Conservation (phyloP, 495 filamentous ascomycete genomes). For the Parathielavia hyrcaniae region DNA sequence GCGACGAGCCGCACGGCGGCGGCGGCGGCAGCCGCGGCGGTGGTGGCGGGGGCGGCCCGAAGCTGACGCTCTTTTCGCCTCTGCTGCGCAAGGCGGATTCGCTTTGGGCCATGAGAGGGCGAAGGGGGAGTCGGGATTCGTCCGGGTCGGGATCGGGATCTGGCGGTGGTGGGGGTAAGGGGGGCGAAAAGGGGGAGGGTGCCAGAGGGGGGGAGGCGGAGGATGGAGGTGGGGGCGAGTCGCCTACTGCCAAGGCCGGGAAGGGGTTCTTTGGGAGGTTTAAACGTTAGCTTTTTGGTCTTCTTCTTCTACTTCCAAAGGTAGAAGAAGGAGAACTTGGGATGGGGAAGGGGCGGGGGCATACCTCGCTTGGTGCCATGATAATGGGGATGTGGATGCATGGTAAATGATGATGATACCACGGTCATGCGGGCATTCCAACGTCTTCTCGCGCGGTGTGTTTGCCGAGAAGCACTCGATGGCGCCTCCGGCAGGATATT, state of each 20-base stretch:
- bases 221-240: background rate
- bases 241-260: background rate
- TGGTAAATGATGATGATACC: background rate
- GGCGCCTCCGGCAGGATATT: too few relatives aligned
- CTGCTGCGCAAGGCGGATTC: slow-evolving; percentile 39
- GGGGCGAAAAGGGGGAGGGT: background rate
- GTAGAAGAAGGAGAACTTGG: background rate
- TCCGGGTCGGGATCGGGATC: background rate
- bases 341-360: background rate
- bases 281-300: slow-evolving; percentile 16
- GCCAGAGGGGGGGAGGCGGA: slow-evolving; percentile 3
- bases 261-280: slow-evolving; percentile 27
- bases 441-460: background rate
- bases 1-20: slow-evolving; percentile 31
- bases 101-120: slow-evolving; percentile 33
- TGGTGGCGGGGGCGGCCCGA: background rate
- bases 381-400: background rate
- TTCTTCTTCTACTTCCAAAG: background rate
- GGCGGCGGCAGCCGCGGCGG: background rate
- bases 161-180: background rate
- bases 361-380: background rate
- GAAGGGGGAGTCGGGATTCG: slow-evolving; percentile 21
- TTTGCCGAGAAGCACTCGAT: too few relatives aligned
- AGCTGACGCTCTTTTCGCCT: slow-evolving; percentile 21
- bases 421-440: background rate